Evolutionary conservation across 331 rosid species (phyloP).

Genomic region (Malus hybrid): DNA sequence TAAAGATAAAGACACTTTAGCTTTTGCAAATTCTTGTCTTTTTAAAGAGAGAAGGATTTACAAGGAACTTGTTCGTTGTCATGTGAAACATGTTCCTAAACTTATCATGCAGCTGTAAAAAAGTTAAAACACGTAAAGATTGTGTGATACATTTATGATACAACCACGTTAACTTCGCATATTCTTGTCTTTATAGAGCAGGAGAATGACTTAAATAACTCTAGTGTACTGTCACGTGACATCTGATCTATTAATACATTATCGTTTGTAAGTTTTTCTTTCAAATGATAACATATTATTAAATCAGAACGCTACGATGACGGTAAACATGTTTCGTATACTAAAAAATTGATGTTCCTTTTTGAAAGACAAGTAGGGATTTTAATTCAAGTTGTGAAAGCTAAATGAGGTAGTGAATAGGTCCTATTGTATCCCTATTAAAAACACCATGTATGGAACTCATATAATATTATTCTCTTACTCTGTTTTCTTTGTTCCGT

Average conservation of each 20-base stretch:
- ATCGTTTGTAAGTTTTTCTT: too few relatives aligned
- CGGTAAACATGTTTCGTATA: background rate
- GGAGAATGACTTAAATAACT: rapidly evolving
- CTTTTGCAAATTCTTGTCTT: too few relatives aligned
- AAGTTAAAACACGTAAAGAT: too few relatives aligned
- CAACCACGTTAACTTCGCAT: too few relatives aligned
- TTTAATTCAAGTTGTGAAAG: slow-evolving; percentile 14
- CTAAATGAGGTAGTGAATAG: slow-evolving; percentile 35
- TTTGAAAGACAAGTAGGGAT: slow-evolving; percentile 19
- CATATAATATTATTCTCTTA: background rate
- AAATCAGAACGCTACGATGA: rapidly evolving
- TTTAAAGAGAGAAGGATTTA: background rate
- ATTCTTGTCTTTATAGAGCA: too few relatives aligned
- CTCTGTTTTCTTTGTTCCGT: slow-evolving; percentile 8
- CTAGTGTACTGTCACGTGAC: rapidly evolving
- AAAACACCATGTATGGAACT: background rate
- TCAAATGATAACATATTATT: too few relatives aligned
- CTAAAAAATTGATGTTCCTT: background rate
- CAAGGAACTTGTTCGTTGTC: rapidly evolving
- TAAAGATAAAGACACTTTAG: too few relatives aligned
- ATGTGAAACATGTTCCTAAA: background rate
- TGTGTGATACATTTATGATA: too few relatives aligned
- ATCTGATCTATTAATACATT: too few relatives aligned
- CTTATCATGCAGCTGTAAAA: too few relatives aligned
- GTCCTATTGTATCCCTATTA: background rate